Percentiles rank a stretch among this genome's conserved stretches.
Conservation (phyloP, 768 basidiomycete species). For the Leccinum longicurvipes region DNA sequence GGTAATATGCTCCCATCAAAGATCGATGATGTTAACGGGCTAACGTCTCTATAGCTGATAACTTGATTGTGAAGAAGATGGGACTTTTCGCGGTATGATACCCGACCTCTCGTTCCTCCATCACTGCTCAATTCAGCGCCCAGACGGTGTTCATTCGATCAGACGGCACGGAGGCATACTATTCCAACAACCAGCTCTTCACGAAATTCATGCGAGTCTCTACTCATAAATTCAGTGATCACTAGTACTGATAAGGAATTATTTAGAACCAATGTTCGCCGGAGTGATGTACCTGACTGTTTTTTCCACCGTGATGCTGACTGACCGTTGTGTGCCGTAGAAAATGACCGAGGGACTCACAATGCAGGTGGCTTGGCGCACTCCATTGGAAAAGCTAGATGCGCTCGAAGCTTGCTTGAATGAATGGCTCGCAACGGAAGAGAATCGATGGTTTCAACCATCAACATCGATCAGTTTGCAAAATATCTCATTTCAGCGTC, state of each 20-base stretch:
- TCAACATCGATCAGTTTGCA: slow-evolving; percentile 62
- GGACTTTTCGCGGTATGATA: slow-evolving; percentile 64
- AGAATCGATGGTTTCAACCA: slow-evolving; percentile 76
- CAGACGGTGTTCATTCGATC: slow-evolving; percentile 67
- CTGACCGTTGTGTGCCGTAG: slow-evolving; percentile 28
- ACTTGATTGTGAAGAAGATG: slow-evolving; percentile 76
- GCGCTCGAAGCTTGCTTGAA: slow-evolving; percentile 64
- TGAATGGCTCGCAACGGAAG: slow-evolving; percentile 74
- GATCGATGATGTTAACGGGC: background rate
- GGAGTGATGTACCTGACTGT: slow-evolving; percentile 52
- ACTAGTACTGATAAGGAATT: background rate
- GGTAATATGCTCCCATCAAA: slow-evolving; percentile 31
- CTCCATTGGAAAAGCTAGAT: slow-evolving; percentile 69
- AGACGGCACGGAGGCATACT: slow-evolving; percentile 78
- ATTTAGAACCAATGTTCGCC: slow-evolving; percentile 63
- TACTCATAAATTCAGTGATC: background rate
- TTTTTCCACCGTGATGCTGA: background rate
- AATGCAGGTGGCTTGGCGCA: slow-evolving; percentile 75
- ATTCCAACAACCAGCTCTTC: slow-evolving; percentile 77
- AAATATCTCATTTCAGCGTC: slow-evolving; percentile 61
- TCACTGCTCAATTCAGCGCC: background rate
- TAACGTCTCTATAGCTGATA: slow-evolving; percentile 48
- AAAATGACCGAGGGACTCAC: slow-evolving; percentile 67
- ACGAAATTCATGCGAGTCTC: slow-evolving; percentile 64
- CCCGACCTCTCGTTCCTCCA: background rate